Evolutionary conservation across 2,329 filamentous ascomycete genomes (phyloP).

Genomic region (Verticillium dahliae): DNA sequence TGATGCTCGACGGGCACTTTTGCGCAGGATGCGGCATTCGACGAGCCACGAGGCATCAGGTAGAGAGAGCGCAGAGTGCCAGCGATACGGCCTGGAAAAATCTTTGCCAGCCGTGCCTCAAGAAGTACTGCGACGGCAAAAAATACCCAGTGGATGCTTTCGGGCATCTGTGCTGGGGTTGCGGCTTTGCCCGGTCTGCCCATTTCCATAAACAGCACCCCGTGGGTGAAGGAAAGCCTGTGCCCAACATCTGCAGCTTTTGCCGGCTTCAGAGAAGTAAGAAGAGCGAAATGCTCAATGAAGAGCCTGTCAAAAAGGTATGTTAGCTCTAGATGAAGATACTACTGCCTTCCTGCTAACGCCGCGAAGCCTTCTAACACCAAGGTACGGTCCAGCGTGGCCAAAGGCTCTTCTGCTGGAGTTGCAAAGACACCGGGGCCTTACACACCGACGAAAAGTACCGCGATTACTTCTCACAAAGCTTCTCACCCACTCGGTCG

Average conservation of each 20-base stretch:
- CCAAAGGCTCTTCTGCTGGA: background rate
- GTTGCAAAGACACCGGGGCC: background rate
- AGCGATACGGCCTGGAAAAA: conserved; percentile 10
- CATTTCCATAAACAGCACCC: conserved; percentile 27
- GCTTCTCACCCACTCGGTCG: background rate
- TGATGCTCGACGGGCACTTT: conserved; percentile 9
- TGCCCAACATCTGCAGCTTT: conserved; percentile 26
- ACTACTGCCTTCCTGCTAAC: background rate
- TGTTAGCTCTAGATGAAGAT: background rate
- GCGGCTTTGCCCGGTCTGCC: conserved; percentile 25
- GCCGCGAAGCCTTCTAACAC: background rate
- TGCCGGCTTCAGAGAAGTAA: conserved; percentile 19
- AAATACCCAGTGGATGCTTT: background rate
- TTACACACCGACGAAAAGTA: background rate
- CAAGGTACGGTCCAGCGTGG: background rate
- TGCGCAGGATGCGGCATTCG: conserved; percentile 11
- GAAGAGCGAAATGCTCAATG: conserved; percentile 1
- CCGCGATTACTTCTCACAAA: background rate
- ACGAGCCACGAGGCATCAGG: conserved; percentile 8
- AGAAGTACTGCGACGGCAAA: conserved; percentile 3
- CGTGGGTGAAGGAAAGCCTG: conserved; percentile 14
- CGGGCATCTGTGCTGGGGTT: conserved; percentile 24
- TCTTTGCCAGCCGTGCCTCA: conserved; percentile 8
- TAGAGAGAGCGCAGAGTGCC: conserved; percentile 3
- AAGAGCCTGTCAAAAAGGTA: conserved; percentile 6